Base-by-base conservation (phyloP, 1,284 basidiomycete genomes). In the Pseudozyma tsukubaensis region DNA sequence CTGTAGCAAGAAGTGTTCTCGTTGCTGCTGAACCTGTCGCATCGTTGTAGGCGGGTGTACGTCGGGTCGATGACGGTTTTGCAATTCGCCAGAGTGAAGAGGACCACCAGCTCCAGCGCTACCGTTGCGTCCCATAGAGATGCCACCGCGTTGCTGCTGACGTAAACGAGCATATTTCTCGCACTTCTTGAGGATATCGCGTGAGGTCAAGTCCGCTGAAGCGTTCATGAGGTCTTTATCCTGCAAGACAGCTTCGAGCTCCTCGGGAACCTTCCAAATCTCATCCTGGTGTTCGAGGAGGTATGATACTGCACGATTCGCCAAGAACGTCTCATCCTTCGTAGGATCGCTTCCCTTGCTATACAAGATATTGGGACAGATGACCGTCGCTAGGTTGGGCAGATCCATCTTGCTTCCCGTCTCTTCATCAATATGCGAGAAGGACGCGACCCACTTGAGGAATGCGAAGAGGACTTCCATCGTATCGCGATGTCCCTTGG, bases 351-450 rank as follows among this genome's bases (percentile, higher is more conserved):
- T 89, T 39, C 92, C 91, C 71, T 93, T 90, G 36, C 94, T 91
- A 78, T 90, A 90, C 76, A 99, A 89, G 76, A 99, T 97, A 80
- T 94, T 97, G 8, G 97, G 97, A 78, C 92, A 92, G 76, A 99
- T 94, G 84, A 99, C 97, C 13, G 94, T 97, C n/a, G 96, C 94
- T 72, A 99, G 88, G 84, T 99, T 99, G 37, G 89, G 89, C 52
- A 98, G 87, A 85, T 99, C 96, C 96, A 99, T 99, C 87, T 96
- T 96, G 87, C 93, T 95, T 40, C 96, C 96, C 0, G 96, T 98
- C 85, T 96, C 94, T 81, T 96, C 95, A 83, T 99, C 96, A 86
- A 97, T 90, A 86, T 99, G 95, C 48, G 96, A 94, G 85, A 99
- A 99, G 5, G 94, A 96, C 6, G 96, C 96, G 2, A 99, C 96